These are phyloP conservation scores for Pseudovirgaria hyperparasitica DNA, from an alignment of 2,329 filamentous ascomycete species.

Conservation along the genomic window DNA sequence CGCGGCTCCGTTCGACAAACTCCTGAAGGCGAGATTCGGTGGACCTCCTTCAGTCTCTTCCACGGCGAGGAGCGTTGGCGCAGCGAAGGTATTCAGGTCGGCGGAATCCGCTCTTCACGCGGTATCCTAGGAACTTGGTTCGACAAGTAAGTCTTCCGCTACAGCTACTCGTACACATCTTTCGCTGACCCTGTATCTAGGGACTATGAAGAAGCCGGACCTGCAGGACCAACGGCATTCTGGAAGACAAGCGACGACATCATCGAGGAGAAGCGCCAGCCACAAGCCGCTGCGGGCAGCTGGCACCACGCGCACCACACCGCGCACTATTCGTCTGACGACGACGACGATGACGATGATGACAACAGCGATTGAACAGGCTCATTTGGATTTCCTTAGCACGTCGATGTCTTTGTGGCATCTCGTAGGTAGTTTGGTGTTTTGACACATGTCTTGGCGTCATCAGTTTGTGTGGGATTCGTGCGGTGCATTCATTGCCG, in stretches of 20 bases:
- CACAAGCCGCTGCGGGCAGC: too few relatives aligned
- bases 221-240: constrained; percentile 62
- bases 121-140: constrained; percentile 70
- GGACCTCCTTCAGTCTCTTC: constrained; percentile 57
- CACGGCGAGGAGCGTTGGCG: constrained; percentile 58
- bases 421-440: too few relatives aligned
- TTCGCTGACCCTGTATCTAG: constrained; percentile 18
- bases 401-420: too few relatives aligned
- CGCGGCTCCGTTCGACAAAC: constrained; percentile 53
- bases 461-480: too few relatives aligned
- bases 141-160: constrained; percentile 42
- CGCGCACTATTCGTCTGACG: too few relatives aligned
- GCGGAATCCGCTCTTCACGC: constrained; percentile 50
- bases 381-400: too few relatives aligned
- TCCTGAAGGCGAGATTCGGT: constrained; percentile 57
- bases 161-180: background rate
- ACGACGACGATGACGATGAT: too few relatives aligned
- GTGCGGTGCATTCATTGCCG: too few relatives aligned
- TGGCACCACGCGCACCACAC: too few relatives aligned
- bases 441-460: too few relatives aligned
- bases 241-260: constrained; percentile 68
- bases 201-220: constrained; percentile 55
- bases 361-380: too few relatives aligned
- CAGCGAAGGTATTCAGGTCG: constrained; percentile 65
- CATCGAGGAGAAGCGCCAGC: too few relatives aligned